phyloP scores from a whole-genome alignment of 176 grass and related monocot species.

The Ampelocalamus luodianensis region DNA sequence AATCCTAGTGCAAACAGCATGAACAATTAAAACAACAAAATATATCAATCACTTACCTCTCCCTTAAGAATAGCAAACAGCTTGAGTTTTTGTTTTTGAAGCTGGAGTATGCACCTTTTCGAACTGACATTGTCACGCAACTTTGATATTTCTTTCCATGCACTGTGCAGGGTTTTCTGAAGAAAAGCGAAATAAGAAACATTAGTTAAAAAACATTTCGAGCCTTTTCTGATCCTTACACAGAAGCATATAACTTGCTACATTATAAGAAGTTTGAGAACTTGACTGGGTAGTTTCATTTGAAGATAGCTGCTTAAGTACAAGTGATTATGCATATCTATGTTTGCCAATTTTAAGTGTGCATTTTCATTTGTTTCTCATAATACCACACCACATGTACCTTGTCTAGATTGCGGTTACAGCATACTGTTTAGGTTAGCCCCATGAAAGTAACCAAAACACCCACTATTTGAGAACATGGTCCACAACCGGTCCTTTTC shows the following conservation, averaged over 20 bases:
- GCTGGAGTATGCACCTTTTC: conserved; percentile 74
- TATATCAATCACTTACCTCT: conserved; percentile 60
- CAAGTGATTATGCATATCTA: conserved; percentile 5
- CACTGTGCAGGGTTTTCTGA: conserved; percentile 91
- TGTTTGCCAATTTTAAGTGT: conserved; percentile 2
- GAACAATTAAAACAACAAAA: conserved; percentile 23
- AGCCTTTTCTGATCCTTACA: neutral
- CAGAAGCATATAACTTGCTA: neutral
- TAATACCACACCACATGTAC: neutral
- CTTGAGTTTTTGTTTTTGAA: conserved; percentile 84
- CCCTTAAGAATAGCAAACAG: conserved; percentile 77
- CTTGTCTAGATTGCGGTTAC: neutral
- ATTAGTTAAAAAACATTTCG: neutral
- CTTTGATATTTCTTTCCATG: conserved; percentile 78
- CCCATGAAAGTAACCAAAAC: neutral
- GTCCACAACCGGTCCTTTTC: neutral
- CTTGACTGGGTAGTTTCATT: neutral
- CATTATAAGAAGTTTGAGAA: neutral
- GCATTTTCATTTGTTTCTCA: conserved; percentile 15
- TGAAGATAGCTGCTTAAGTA: conserved; percentile 3
- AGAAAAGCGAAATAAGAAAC: conserved; percentile 33
- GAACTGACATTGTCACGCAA: conserved; percentile 78
- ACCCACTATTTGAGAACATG: neutral
- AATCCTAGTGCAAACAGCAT: conserved; percentile 15
- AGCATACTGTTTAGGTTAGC: neutral